Conservation (phyloP, 306 rosid species). For the Erythrophleum fordii region DNA sequence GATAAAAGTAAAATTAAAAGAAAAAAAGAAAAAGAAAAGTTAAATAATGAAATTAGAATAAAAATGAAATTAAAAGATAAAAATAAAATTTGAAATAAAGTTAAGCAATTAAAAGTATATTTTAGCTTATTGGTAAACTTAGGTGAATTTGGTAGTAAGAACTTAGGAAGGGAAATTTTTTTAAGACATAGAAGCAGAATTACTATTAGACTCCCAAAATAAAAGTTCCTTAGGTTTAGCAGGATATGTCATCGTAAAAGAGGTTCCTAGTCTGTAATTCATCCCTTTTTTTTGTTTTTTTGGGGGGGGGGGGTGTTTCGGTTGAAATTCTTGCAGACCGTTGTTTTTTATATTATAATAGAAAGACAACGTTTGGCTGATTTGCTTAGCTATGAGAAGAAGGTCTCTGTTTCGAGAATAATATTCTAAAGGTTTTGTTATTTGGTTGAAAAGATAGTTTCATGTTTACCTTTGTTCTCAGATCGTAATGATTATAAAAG, state of each 20-base stretch:
- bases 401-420: not conserved
- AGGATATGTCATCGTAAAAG: not conserved
- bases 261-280: not conserved
- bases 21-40: no score
- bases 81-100: no score
- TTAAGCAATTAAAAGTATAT: no score
- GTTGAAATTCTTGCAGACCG: not conserved
- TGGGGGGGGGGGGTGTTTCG: no score
- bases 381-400: not conserved
- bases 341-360: not conserved
- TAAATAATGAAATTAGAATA: no score
- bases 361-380: not conserved
- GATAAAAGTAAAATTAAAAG: no score
- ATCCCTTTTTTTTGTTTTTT: not conserved
- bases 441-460: not conserved
- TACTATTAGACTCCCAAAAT: no score
- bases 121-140: no score
- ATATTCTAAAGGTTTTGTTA: not conserved
- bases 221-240: not conserved
- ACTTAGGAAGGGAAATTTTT: not conserved
- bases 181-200: not conserved
- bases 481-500: conserved; percentile 90
- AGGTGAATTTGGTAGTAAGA: not conserved
- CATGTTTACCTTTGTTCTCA: conserved; percentile 37
- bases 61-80: no score